A percentile compares a stretch with the other conserved stretches of the same genome.
phyloP scores from a whole-genome alignment of 2,329 filamentous ascomycete genomes.

The Claviceps paspali region DNA sequence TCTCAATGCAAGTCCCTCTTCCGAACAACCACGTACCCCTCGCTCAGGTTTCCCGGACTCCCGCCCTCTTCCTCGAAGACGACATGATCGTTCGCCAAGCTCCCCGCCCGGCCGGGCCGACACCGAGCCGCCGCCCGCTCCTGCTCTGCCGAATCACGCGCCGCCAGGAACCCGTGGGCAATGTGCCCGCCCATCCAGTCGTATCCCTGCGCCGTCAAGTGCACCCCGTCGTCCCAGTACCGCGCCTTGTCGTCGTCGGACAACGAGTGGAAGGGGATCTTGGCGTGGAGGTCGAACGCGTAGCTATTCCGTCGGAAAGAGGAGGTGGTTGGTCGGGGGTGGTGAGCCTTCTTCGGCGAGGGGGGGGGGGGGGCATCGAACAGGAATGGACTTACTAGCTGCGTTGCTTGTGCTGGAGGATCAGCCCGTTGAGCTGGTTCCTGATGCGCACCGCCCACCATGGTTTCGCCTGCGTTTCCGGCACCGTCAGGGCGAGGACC shows the following conservation, averaged over 20 bases:
- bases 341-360: no score
- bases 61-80: constrained; percentile 35
- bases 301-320: no score
- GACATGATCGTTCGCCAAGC: constrained; percentile 20
- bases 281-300: constrained; percentile 38
- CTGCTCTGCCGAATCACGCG: background rate
- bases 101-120: constrained; percentile 6
- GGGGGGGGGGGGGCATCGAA: no score
- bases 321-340: no score
- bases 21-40: constrained; percentile 39
- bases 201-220: constrained; percentile 44
- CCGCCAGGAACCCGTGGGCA: constrained; percentile 30
- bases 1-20: constrained; percentile 34
- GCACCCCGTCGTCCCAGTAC: constrained; percentile 47
- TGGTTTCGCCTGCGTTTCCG: constrained; percentile 27
- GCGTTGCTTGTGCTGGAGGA: constrained; percentile 30
- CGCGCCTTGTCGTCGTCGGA: constrained; percentile 25
- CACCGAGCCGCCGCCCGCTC: background rate
- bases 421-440: constrained; percentile 34
- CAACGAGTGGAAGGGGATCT: constrained; percentile 39
- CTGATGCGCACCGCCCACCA: constrained; percentile 20
- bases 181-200: constrained; percentile 45
- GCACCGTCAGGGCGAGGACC: constrained; percentile 48
- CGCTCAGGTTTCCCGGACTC: constrained; percentile 28
- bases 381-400: constrained; percentile 37